Evolutionary conservation across 176 grass and related monocot species (phyloP).

Genomic region (Oryza australiensis): DNA sequence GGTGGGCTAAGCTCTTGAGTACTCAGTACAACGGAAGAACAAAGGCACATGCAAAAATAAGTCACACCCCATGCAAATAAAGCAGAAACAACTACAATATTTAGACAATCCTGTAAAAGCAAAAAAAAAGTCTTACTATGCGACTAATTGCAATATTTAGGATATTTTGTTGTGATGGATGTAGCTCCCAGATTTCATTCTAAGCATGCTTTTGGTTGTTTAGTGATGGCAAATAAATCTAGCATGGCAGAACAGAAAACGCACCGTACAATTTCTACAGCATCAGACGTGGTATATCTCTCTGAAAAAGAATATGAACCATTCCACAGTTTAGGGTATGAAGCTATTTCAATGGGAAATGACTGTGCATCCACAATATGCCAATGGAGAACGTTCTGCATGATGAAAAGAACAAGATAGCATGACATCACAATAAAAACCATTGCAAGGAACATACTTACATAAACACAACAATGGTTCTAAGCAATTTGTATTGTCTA

Average conservation of each 20-base stretch:
- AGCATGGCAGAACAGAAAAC: constrained; percentile 33
- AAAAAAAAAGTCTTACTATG: not conserved
- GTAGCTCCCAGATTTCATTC: constrained; percentile 2
- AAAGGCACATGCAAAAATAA: not conserved
- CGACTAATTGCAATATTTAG: not conserved
- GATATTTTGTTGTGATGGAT: not conserved
- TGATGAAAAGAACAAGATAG: constrained; percentile 15
- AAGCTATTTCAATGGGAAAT: constrained; percentile 94
- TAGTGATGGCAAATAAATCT: not conserved
- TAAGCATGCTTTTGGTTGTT: constrained; percentile 2
- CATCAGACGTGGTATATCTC: constrained; percentile 87
- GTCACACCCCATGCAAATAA: not conserved
- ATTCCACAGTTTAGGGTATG: constrained; percentile 83
- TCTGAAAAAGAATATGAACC: constrained; percentile 87
- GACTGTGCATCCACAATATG: constrained; percentile 87
- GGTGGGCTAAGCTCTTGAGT: not conserved
- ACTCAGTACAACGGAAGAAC: not conserved
- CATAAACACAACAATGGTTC: constrained; percentile 16
- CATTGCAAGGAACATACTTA: constrained; percentile 16
- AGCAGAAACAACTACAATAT: not conserved
- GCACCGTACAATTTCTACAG: constrained; percentile 83
- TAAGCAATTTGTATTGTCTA: constrained; percentile 7
- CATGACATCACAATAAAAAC: constrained; percentile 26
- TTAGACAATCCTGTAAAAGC: not conserved
- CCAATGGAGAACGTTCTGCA: constrained; percentile 96